These are phyloP conservation scores for Penicillium atrosanguineum DNA, from an alignment of 495 filamentous ascomycete species.

Conservation along the genomic window DNA sequence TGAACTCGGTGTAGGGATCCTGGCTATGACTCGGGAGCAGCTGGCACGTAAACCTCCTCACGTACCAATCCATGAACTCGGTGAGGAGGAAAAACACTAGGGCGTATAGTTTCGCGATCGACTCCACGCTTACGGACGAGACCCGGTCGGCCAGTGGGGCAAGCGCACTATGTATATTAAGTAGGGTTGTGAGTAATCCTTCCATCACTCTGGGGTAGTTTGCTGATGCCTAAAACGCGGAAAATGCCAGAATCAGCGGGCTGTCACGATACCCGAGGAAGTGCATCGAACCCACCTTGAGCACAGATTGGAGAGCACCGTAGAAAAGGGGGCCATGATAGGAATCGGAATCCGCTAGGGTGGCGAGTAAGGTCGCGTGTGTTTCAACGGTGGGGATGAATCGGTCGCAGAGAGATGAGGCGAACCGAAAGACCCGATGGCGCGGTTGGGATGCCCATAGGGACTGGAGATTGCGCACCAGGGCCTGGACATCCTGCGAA, in stretches of 20 bases:
- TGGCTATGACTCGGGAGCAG: slow-evolving; percentile 46
- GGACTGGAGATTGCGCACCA: slow-evolving; percentile 32
- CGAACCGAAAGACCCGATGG: slow-evolving; percentile 27
- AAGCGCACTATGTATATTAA: slow-evolving; percentile 43
- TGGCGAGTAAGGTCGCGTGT: slow-evolving; percentile 34
- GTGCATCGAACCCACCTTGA: slow-evolving; percentile 36
- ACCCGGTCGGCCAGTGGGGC: slow-evolving; percentile 16
- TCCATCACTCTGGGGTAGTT: slow-evolving; percentile 46
- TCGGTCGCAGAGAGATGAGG: slow-evolving; percentile 33
- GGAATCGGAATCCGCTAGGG: slow-evolving; percentile 35
- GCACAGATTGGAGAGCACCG: slow-evolving; percentile 43
- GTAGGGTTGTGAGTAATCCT: slow-evolving; percentile 39
- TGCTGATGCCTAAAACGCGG: slow-evolving; percentile 36
- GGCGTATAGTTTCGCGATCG: slow-evolving; percentile 42
- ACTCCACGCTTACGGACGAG: slow-evolving; percentile 20
- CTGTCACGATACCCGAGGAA: neutral
- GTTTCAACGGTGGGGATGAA: slow-evolving; percentile 37
- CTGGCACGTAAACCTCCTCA: slow-evolving; percentile 38
- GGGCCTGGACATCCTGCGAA: slow-evolving; percentile 29
- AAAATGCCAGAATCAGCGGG: slow-evolving; percentile 1
- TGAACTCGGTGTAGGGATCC: slow-evolving; percentile 42
- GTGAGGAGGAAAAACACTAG: slow-evolving; percentile 47
- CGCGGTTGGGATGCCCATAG: slow-evolving; percentile 31
- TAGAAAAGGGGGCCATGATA: slow-evolving; percentile 44
- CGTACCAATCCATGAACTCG: slow-evolving; percentile 50